Evolutionary conservation across 768 basidiomycete genomes (phyloP).

Genomic region (Suillus luteus): DNA sequence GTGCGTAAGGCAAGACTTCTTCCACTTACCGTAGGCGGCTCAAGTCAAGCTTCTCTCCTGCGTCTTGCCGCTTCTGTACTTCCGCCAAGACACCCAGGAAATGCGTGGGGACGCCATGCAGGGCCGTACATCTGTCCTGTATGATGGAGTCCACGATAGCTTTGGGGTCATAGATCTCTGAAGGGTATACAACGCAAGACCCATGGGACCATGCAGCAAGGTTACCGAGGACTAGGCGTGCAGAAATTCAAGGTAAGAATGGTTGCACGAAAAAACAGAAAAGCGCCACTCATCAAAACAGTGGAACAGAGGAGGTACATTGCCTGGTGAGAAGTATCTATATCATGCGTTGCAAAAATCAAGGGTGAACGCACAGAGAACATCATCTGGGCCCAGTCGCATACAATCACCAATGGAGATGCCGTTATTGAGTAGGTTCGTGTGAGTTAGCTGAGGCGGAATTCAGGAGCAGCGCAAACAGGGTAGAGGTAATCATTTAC

Average conservation of each 20-base stretch:
- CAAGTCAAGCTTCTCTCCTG: slow-evolving; percentile 50
- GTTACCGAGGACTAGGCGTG: slow-evolving; percentile 82
- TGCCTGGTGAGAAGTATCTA: slow-evolving; percentile 49
- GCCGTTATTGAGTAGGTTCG: slow-evolving; percentile 77
- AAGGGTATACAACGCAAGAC: slow-evolving; percentile 74
- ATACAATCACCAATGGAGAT: slow-evolving; percentile 72
- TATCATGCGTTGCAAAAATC: neutral
- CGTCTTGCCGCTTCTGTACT: slow-evolving; percentile 53
- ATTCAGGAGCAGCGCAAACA: neutral
- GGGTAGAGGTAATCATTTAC: slow-evolving; percentile 40
- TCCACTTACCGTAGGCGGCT: slow-evolving; percentile 52
- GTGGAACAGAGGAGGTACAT: slow-evolving; percentile 83
- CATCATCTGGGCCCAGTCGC: slow-evolving; percentile 62
- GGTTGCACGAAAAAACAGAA: slow-evolving; percentile 10
- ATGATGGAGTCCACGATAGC: slow-evolving; percentile 72
- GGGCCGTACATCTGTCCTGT: slow-evolving; percentile 69
- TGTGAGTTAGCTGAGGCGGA: slow-evolving; percentile 65
- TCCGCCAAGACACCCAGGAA: slow-evolving; percentile 76
- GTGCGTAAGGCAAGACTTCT: neutral
- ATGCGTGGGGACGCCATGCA: slow-evolving; percentile 87
- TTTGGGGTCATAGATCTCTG: slow-evolving; percentile 60
- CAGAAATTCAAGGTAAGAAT: slow-evolving; percentile 20
- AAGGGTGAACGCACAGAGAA: slow-evolving; percentile 55
- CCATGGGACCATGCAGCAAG: slow-evolving; percentile 77
- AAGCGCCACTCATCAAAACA: slow-evolving; percentile 76